Evolutionary conservation across 306 rosid species (phyloP).

Genomic region (Cicer judaicum): DNA sequence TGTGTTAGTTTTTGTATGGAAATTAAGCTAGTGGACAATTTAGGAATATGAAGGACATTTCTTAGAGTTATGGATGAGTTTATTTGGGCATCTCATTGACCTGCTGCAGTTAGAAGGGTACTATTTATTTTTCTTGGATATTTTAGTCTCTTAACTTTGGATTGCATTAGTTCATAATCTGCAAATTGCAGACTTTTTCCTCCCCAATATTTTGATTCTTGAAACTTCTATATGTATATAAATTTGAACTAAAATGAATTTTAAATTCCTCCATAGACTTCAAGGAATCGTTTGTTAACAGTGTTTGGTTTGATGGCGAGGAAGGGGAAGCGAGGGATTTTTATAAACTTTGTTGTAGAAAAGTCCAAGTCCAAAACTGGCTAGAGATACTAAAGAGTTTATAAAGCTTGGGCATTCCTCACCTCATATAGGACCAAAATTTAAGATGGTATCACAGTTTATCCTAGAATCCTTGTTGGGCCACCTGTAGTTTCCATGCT

Average conservation of each 20-base stretch:
- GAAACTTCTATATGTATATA: neutral
- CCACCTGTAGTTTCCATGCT: neutral
- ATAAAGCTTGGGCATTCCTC: neutral
- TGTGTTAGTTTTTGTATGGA: no score
- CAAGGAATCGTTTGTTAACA: neutral
- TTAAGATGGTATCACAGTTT: neutral
- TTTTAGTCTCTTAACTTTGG: slow-evolving; percentile 16
- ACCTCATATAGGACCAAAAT: neutral
- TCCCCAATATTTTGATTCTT: neutral
- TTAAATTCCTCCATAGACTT: neutral
- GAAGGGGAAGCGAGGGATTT: neutral
- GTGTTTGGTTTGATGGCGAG: neutral
- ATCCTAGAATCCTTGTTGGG: neutral
- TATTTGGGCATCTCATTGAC: no score
- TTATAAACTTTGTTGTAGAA: neutral
- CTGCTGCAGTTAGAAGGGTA: no score
- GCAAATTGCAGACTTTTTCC: neutral
- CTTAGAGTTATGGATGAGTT: no score
- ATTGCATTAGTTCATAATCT: slow-evolving; percentile 6
- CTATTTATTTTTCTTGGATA: slow-evolving; percentile 15
- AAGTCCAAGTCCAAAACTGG: neutral
- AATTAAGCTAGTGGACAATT: no score
- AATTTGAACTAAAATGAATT: neutral
- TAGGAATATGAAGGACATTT: no score
- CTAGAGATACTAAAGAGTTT: neutral